Percentiles rank a stretch among this genome's conserved stretches.
phyloP scores from a whole-genome alignment of 2,329 filamentous ascomycete species.

The Clonostachys sp. region DNA sequence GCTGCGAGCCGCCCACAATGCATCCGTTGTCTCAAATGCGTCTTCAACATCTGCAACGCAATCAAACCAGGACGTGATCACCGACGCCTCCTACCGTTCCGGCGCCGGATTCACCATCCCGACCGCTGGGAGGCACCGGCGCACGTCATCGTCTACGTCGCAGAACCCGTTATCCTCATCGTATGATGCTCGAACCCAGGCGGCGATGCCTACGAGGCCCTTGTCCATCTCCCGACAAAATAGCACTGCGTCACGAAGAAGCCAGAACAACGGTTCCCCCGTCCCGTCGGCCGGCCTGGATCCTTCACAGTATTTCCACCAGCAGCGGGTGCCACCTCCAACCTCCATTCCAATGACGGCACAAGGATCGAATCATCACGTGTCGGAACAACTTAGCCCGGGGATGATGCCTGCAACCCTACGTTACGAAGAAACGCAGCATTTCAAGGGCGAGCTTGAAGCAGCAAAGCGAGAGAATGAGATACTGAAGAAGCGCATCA shows the following conservation, averaged over 20 bases:
- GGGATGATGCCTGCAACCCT: conserved; percentile 50
- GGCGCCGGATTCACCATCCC: conserved; percentile 55
- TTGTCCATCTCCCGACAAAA: conserved; percentile 47
- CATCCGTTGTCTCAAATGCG: conserved; percentile 61
- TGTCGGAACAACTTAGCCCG: conserved; percentile 42
- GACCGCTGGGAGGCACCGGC: conserved; percentile 48
- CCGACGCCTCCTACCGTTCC: conserved; percentile 48
- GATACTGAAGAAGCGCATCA: conserved; percentile 51
- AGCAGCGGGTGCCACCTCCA: conserved; percentile 33
- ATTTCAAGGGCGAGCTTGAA: conserved; percentile 57
- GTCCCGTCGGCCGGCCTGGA: conserved; percentile 37
- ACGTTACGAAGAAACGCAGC: conserved; percentile 59
- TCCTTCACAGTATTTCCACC: conserved; percentile 40
- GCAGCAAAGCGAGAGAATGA: conserved; percentile 61
- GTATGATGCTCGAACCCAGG: conserved; percentile 8
- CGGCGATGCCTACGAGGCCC: conserved; percentile 32
- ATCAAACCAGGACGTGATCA: conserved; percentile 39
- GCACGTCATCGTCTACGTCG: conserved; percentile 50
- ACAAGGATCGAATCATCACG: conserved; percentile 10
- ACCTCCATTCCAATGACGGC: conserved; percentile 19
- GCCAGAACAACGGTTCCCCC: conserved; percentile 42
- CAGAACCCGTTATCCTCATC: conserved; percentile 19
- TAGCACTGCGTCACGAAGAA: conserved; percentile 48
- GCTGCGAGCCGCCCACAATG: conserved; percentile 68
- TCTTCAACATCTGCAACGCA: conserved; percentile 56